These are phyloP conservation scores for Bretschneidera sinensis DNA, from an alignment of 345 rosid genomes.

Conservation along the genomic window DNA sequence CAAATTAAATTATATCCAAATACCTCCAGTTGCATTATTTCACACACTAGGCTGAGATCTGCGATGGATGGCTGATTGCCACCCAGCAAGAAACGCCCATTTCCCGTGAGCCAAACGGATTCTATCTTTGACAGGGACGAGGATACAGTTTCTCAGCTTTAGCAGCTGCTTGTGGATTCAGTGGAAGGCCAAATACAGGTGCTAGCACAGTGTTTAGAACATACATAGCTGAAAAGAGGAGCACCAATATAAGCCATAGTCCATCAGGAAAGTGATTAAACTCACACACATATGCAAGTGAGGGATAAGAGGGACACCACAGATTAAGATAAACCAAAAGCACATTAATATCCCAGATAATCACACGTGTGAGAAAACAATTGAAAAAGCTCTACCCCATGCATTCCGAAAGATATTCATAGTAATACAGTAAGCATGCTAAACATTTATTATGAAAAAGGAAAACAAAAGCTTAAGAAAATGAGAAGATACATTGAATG, in stretches of 20 bases:
- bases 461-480: no score
- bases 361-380: not conserved
- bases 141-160: slow-evolving; percentile 46
- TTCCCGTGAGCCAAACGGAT: slow-evolving; percentile 74
- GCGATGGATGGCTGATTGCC: slow-evolving; percentile 81
- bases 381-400: not conserved
- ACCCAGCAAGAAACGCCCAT: slow-evolving; percentile 60
- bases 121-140: slow-evolving; percentile 56
- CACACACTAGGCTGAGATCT: slow-evolving; percentile 81
- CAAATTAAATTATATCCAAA: not conserved
- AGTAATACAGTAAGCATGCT: no score
- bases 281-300: not conserved
- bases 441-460: no score
- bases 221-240: slow-evolving; percentile 41
- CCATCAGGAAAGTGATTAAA: not conserved
- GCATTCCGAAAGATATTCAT: not conserved
- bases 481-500: no score
- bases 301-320: not conserved
- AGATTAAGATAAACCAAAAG: not conserved
- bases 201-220: slow-evolving; percentile 43
- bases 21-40: slow-evolving; percentile 80
- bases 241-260: slow-evolving; percentile 6
- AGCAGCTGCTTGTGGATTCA: slow-evolving; percentile 59
- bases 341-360: not conserved
- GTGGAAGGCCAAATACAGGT: slow-evolving; percentile 48